phyloP scores from a whole-genome alignment of 2,329 filamentous ascomycete genomes.

The Clarireedia homoeocarpa region DNA sequence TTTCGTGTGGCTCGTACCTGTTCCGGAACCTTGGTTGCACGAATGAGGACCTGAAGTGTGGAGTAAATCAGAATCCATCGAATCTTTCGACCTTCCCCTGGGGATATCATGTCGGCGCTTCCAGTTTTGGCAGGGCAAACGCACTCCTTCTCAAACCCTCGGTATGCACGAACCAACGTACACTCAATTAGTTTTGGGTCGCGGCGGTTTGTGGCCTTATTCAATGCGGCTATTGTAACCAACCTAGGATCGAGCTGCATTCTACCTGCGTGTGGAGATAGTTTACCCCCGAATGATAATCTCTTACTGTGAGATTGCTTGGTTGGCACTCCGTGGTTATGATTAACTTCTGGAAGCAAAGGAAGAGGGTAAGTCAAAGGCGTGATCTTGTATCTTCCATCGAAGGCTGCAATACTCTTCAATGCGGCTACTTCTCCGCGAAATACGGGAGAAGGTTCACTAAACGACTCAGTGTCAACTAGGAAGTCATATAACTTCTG shows the following conservation, averaged over 20 bases:
- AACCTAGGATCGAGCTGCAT: slow-evolving; percentile 41
- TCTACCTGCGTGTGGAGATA: slow-evolving; percentile 28
- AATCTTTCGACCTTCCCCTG: slow-evolving; percentile 65
- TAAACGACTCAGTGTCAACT: slow-evolving; percentile 47
- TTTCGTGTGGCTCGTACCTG: slow-evolving; percentile 51
- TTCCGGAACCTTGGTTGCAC: slow-evolving; percentile 51
- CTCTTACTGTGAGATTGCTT: background rate
- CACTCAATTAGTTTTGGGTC: slow-evolving; percentile 32
- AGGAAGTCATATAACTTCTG: slow-evolving; percentile 62
- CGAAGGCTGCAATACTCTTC: slow-evolving; percentile 61
- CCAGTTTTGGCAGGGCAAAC: slow-evolving; percentile 43
- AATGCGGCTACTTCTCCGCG: slow-evolving; percentile 63
- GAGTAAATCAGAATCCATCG: slow-evolving; percentile 73
- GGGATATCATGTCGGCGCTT: slow-evolving; percentile 47
- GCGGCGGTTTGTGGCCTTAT: slow-evolving; percentile 39
- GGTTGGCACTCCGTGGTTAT: slow-evolving; percentile 22
- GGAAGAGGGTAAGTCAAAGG: slow-evolving; percentile 60
- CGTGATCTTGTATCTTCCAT: slow-evolving; percentile 49
- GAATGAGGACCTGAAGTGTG: slow-evolving; percentile 62
- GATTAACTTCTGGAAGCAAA: slow-evolving; percentile 44
- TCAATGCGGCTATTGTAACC: slow-evolving; percentile 44
- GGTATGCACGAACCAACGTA: slow-evolving; percentile 58
- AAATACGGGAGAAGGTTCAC: slow-evolving; percentile 41
- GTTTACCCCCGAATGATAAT: slow-evolving; percentile 23
- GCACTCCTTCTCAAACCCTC: slow-evolving; percentile 58